Percentiles rank a stretch among this genome's conserved stretches.
phyloP scores from a whole-genome alignment of 1,284 basidiomycete species.

The Heterobasidion parviporum region DNA sequence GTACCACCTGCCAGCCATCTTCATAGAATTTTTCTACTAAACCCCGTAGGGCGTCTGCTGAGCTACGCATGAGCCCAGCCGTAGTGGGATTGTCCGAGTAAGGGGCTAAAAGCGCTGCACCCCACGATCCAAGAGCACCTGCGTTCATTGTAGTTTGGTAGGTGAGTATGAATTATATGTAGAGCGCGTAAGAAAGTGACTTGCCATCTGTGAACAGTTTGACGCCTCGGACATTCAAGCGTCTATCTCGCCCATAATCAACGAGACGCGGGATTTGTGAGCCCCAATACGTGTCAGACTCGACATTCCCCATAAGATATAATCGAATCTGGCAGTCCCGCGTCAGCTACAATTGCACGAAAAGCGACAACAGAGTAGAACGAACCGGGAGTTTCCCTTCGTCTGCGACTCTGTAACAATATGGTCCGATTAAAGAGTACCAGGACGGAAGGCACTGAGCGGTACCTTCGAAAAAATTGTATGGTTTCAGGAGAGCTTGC shows the following conservation, averaged over 20 bases:
- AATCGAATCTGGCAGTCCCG: conserved; percentile 49
- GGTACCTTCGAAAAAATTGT: conserved; percentile 59
- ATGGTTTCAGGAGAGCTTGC: conserved; percentile 44
- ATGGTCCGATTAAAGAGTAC: background rate
- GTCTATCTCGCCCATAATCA: conserved; percentile 52
- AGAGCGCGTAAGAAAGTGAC: conserved; percentile 3
- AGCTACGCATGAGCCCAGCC: conserved; percentile 59
- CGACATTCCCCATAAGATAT: conserved; percentile 66
- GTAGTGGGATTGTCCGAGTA: conserved; percentile 75
- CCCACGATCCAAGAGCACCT: conserved; percentile 88
- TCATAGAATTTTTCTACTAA: conserved; percentile 60
- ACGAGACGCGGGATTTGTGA: conserved; percentile 51
- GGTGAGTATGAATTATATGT: background rate
- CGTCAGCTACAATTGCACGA: background rate
- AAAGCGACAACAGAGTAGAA: conserved; percentile 2
- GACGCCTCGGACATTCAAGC: conserved; percentile 67
- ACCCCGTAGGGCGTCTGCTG: conserved; percentile 41
- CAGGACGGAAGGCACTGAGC: background rate
- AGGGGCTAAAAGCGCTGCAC: conserved; percentile 80
- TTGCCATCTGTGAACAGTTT: conserved; percentile 79
- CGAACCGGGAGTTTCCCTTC: conserved; percentile 57
- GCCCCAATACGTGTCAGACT: conserved; percentile 60
- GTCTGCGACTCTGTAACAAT: conserved; percentile 26
- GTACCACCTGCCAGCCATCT: conserved; percentile 65
- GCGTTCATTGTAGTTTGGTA: conserved; percentile 4